Conservation (phyloP, 192 early-diverging fungal species). For the Umbelopsis vinacea region DNA sequence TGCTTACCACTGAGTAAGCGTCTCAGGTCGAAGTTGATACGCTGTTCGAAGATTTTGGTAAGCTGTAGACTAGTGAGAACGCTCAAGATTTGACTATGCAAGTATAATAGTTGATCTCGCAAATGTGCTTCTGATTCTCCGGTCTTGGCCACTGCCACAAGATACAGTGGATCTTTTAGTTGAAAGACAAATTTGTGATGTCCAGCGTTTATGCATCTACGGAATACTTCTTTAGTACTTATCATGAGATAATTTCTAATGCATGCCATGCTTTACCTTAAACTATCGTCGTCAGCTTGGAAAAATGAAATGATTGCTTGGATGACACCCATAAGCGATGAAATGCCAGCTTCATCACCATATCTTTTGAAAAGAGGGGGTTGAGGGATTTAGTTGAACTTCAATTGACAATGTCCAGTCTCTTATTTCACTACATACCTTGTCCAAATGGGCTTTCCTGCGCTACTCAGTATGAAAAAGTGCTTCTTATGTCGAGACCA, state of each 20-base stretch:
- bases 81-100: constrained; percentile 87
- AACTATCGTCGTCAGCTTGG: constrained; percentile 77
- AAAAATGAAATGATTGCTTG: constrained; percentile 91
- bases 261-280: constrained; percentile 45
- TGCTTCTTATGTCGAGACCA: constrained; percentile 77
- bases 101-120: constrained; percentile 73
- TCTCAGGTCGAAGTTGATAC: constrained; percentile 87
- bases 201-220: constrained; percentile 70
- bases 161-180: constrained; percentile 79
- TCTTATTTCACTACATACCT: constrained; percentile 46
- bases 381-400: too few relatives aligned
- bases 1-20: constrained; percentile 72
- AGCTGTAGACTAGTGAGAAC: constrained; percentile 81
- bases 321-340: constrained; percentile 86
- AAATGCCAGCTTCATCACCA: constrained; percentile 88
- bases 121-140: constrained; percentile 79
- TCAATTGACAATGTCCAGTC: background rate
- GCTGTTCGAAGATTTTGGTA: constrained; percentile 83
- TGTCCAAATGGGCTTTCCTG: constrained; percentile 95
- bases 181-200: constrained; percentile 83
- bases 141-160: constrained; percentile 80
- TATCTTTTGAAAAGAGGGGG: constrained; percentile 52
- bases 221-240: background rate
- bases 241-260: too few relatives aligned
- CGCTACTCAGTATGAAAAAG: constrained; percentile 90